Evolutionary conservation across 2,329 filamentous ascomycete species (phyloP), one percentile per base, ranked within the genome.

Genomic region (Fusarium clavum): DNA sequence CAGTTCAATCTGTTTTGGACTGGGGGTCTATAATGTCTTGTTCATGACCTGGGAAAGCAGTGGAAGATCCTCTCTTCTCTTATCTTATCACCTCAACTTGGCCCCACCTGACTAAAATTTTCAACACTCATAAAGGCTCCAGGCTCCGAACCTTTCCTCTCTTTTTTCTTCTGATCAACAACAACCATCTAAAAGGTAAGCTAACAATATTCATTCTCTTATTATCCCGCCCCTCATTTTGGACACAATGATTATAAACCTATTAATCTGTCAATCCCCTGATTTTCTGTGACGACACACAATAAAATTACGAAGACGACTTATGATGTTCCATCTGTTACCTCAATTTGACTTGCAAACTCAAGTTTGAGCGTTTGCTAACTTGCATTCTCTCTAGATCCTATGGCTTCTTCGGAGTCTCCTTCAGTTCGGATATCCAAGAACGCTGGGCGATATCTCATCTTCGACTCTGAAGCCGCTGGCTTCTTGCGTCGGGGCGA

Each of bases 381-480:
- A 76, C 59, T 47, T 41, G 54, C 41, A 34, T 61, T 61, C 65
- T 44, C 22, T 8, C 47, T 25, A 70, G 69, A 64, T 72, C 61
- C 38, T 27, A 77, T 78, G 75, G 49, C 69, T 45, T 34, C 67
- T 29, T 40, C 63, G 40, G 69, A 69, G 20, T 34, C 63, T 7
- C 57, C 54, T 29, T 88, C 88, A 13, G 87, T 97, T 69, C 90
- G 93, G 66, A 96, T 98, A 77, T 95, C 93, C 71, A 86, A 88
- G 77, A 89, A 97, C 65, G 90, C 90, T 48, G 90, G 91, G 73
- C 91, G 92, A 71, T 98, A 95, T 83, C 88, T 98, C 65, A 85
- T 99, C 73, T 98, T 98, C 84, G 94, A 97, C 78, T 88, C 94
- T 75, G 88, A 94, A 77, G 89, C 90, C 70, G 91, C 94, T 64